Base-by-base conservation (phyloP, 2,329 filamentous ascomycete species). In the Alternaria triticina region DNA sequence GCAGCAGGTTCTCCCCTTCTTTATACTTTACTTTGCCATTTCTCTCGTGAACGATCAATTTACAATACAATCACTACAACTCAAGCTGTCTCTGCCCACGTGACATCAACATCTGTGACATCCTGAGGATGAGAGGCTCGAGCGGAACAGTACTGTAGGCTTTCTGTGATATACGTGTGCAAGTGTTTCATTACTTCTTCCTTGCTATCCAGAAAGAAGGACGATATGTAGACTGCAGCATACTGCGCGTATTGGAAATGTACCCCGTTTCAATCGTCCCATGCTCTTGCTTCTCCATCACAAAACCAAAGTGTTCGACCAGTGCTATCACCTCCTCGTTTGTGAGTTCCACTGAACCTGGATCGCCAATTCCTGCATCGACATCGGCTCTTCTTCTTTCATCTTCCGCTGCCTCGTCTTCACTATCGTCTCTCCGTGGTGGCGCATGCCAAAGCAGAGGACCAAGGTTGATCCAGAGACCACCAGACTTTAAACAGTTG, bases 381-480 rank as follows among this genome's bases (percentile, higher is more conserved):
- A 54, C 57, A 49, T 63, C 33, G 12, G 12, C 64, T 52, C 2
- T 75, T 71, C 28, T 70, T 67, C 6, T 66, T 55, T 23, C 65
- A 57, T 66, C 65, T 15, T 52, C 50, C 2, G 60, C 54, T 7
- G 25, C 57, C 5, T 59, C 47, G 1, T 62, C 57, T 9, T 54
- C 49, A 15, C 54, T 36, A 4, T 30, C 13, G 20, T 54, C 55
- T 52, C 50, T 54, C 45, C 90, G 87, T 69, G 93, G 91, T 77
- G 96, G 93, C 78, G 96, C 98, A 79, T 99, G 96, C 96, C 96
- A 99, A 44, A 98, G 83, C 58, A 99, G 81, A 1, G 96, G 96
- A 0, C 96, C 96, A 23, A 97, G 83, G 74, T 99, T 99, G 75
- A 97, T 87, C 84, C 97, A 92, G 5, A 97, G 74, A 0, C 96